phyloP scores from a whole-genome alignment of 1,284 basidiomycete genomes.

The Porogramme epimiltina region DNA sequence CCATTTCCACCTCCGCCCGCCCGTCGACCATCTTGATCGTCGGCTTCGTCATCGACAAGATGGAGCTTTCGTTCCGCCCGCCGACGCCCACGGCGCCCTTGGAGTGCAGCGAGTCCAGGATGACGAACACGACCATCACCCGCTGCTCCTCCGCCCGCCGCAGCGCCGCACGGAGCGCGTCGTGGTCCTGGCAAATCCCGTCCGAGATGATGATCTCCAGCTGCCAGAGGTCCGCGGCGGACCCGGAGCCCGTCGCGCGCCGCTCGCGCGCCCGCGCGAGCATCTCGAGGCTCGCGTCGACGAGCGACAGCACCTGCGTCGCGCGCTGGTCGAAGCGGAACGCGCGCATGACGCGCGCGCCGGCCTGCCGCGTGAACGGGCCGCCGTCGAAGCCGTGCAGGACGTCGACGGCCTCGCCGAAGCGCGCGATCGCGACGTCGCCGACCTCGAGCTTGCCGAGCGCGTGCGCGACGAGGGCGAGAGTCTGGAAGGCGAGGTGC shows the following conservation, averaged over 20 bases:
- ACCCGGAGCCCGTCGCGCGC: conserved; percentile 56
- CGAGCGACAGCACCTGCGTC: conserved; percentile 86
- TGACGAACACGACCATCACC: conserved; percentile 96
- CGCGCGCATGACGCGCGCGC: conserved; percentile 78
- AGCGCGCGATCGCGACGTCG: conserved; percentile 90
- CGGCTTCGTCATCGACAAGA: conserved; percentile 92
- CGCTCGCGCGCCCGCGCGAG: conserved; percentile 78
- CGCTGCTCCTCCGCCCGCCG: conserved; percentile 89
- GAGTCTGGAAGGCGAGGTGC: conserved; percentile 93
- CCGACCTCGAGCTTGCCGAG: conserved; percentile 93
- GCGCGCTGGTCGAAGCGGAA: conserved; percentile 92
- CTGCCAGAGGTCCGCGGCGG: conserved; percentile 93
- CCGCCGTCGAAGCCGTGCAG: conserved; percentile 86
- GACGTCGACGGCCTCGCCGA: conserved; percentile 87
- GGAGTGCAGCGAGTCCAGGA: conserved; percentile 85
- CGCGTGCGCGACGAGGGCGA: conserved; percentile 91
- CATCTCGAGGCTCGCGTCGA: conserved; percentile 82
- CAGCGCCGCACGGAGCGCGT: conserved; percentile 77
- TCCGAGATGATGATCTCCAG: conserved; percentile 98
- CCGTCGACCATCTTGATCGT: conserved; percentile 88
- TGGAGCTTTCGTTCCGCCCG: conserved; percentile 62
- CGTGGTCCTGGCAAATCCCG: conserved; percentile 97
- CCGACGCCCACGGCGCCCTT: conserved; percentile 12
- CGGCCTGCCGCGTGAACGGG: conserved; percentile 78
- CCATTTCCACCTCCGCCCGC: conserved; percentile 85